These are phyloP conservation scores for Cyberlindnera mycetangii DNA, from an alignment of 805 yeast species.

Conservation along the genomic window DNA sequence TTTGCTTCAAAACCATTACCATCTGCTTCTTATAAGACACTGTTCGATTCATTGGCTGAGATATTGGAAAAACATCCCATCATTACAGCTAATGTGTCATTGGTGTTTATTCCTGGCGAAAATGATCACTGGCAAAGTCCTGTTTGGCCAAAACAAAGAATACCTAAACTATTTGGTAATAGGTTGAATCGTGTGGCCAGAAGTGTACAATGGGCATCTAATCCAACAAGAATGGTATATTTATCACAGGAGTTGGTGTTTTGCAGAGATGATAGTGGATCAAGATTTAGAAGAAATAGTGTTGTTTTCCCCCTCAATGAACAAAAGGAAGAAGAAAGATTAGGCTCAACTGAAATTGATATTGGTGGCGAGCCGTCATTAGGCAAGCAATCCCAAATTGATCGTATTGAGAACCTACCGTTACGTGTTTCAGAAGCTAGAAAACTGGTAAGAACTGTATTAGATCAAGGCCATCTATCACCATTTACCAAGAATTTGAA, in stretches of 20 bases:
- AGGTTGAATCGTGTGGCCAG: slow-evolving; percentile 59
- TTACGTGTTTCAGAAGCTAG: slow-evolving; percentile 57
- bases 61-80: slow-evolving; percentile 57
- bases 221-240: slow-evolving; percentile 78
- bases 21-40: slow-evolving; percentile 55
- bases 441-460: slow-evolving; percentile 70
- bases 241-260: slow-evolving; percentile 80
- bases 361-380: not conserved
- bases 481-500: slow-evolving; percentile 66
- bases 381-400: slow-evolving; percentile 26
- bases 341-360: slow-evolving; percentile 8
- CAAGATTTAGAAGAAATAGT: slow-evolving; percentile 68
- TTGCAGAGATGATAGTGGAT: slow-evolving; percentile 68
- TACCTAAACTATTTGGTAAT: slow-evolving; percentile 71
- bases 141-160: slow-evolving; percentile 68
- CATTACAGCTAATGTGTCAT: slow-evolving; percentile 48
- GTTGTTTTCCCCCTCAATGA: slow-evolving; percentile 47
- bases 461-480: slow-evolving; percentile 85
- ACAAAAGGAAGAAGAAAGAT: slow-evolving; percentile 18
- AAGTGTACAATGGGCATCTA: slow-evolving; percentile 59
- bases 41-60: slow-evolving; percentile 72
- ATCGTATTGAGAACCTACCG: slow-evolving; percentile 36
- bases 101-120: slow-evolving; percentile 81
- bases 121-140: slow-evolving; percentile 92
- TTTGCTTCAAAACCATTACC: slow-evolving; percentile 66